Conservation (phyloP, 2,329 filamentous ascomycete species). For the Fusarium heterosporum region DNA sequence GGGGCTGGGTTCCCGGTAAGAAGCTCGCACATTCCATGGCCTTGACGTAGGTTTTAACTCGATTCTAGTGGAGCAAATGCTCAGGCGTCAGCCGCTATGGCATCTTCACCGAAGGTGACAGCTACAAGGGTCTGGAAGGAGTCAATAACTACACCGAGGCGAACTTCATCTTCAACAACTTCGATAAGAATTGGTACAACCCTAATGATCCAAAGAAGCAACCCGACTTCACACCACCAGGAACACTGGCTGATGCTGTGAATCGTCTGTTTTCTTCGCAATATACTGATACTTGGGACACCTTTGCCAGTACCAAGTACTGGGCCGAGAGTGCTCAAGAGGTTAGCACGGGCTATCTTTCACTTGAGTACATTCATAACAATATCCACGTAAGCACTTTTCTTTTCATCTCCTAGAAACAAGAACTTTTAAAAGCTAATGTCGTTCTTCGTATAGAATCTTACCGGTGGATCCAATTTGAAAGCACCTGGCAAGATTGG, state of each 20-base stretch:
- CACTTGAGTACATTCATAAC: neutral
- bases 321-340: neutral
- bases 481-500: neutral
- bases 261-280: neutral
- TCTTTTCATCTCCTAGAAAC: too few relatives aligned
- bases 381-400: neutral
- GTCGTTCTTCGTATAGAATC: neutral
- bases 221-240: neutral
- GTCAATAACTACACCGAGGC: neutral
- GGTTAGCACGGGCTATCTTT: neutral
- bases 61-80: neutral
- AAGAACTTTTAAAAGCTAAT: too few relatives aligned
- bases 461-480: neutral
- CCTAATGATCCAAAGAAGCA: neutral
- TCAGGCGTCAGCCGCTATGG: neutral
- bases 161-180: neutral
- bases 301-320: neutral
- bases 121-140: neutral
- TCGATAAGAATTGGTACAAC: neutral
- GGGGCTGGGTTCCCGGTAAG: neutral
- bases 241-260: neutral
- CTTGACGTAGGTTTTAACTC: neutral
- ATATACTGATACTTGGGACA: conserved; percentile 56
- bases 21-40: too few relatives aligned
- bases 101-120: neutral